phyloP scores from a whole-genome alignment of 352 stramenopile genomes.

The Phytophthora pini region DNA sequence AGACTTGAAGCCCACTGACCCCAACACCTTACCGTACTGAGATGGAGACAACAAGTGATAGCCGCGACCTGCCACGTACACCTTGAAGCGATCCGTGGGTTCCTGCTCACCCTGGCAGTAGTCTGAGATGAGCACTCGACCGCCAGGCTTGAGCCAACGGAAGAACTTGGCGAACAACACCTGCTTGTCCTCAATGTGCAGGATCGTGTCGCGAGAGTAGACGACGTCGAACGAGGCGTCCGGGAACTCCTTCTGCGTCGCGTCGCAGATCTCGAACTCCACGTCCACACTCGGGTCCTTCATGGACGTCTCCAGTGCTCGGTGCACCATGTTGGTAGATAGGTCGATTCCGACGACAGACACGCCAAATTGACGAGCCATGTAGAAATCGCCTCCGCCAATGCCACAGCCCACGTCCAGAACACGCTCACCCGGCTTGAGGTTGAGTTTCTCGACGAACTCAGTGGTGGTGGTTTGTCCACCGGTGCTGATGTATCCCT shows the following conservation, averaged over 20 bases:
- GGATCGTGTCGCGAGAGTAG: slow-evolving; percentile 81
- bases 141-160: slow-evolving; percentile 70
- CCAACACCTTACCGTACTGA: slow-evolving; percentile 63
- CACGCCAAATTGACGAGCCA: slow-evolving; percentile 89
- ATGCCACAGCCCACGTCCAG: no score
- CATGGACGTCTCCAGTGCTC: slow-evolving; percentile 72
- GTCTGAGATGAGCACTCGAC: slow-evolving; percentile 59
- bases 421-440: slow-evolving; percentile 45
- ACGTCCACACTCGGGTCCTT: slow-evolving; percentile 50
- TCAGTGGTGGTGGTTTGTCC: slow-evolving; percentile 73
- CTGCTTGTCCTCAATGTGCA: slow-evolving; percentile 74
- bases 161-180: slow-evolving; percentile 72
- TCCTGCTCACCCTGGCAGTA: slow-evolving; percentile 36
- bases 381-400: no score
- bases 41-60: slow-evolving; percentile 71
- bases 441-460: slow-evolving; percentile 71
- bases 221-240: slow-evolving; percentile 73
- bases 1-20: slow-evolving; percentile 55
- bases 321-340: slow-evolving; percentile 81
- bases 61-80: slow-evolving; percentile 65
- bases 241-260: slow-evolving; percentile 62
- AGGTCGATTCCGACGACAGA: slow-evolving; percentile 79
- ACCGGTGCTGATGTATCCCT: slow-evolving; percentile 76
- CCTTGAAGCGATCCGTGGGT: slow-evolving; percentile 54
- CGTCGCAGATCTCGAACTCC: slow-evolving; percentile 80